Base-by-base conservation (phyloP, 306 rosid species). In the Arachis hypogaea region DNA sequence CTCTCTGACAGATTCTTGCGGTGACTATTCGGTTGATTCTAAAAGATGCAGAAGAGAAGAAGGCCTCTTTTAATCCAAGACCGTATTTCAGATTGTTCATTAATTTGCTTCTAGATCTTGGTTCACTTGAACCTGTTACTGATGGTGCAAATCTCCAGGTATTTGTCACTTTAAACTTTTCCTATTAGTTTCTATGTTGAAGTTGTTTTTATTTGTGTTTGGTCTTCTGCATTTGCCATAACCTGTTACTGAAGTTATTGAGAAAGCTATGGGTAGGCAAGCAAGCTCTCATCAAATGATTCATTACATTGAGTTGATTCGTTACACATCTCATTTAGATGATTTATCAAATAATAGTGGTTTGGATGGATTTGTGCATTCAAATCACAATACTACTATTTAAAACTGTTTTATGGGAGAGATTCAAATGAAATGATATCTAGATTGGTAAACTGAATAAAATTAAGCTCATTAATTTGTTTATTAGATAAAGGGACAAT, bases 141-240 rank as follows among this genome's bases (percentile, higher is more conserved):
- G 98, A 92, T 72, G 98, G 97, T 82, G 93, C 98, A 77, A 95
- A 88, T 84, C 84, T 88, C 73, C 98, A 90, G 99, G 99, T 95
- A 42, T 68, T 81, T 59, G 69, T 82, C 12, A 68, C 12, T 36
- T 74, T 77, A 67, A 47, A 6, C 59, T 52, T 73, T 75, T 42
- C 57, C 46, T 36, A 11, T 70, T 52, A 36, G 46, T 72, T 47
- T 10, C 46, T 57, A 38, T 54, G 14, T 40, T 77, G 33, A 30
- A 72, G 38, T 41, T 42, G 45, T 52, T 59, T 22, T 51, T 33
- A 6, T 9, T 66, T 5, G 29, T 59, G 54, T 59, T 59, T 59
- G 52, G 58, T 55, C 29, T 63, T 50, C 28, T 11, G 6, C 9
- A n/a, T n/a, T 44, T 57, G 33, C 12, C 56, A 56, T 54, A 73